Evolutionary conservation across 805 yeast species (phyloP).

Genomic region (Kodamaea hsintzibuensis): DNA sequence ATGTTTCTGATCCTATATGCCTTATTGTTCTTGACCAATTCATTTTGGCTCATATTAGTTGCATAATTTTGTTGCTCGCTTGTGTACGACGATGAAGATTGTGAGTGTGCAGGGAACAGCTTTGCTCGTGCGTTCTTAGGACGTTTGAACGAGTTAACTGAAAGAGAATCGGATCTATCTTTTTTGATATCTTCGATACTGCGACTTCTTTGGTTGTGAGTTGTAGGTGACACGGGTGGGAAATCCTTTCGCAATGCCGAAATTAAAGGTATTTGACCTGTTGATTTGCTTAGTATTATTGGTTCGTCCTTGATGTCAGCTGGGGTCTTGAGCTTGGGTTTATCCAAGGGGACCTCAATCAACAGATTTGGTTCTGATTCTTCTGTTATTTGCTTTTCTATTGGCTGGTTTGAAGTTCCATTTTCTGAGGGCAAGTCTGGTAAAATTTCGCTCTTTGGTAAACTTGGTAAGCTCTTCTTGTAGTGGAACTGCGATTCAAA

Average conservation of each 20-base stretch:
- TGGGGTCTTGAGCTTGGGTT: background rate
- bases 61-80: background rate
- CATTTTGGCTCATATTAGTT: conserved; percentile 19
- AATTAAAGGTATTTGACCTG: background rate
- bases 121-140: background rate
- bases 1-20: conserved; percentile 35
- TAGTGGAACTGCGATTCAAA: conserved; percentile 38
- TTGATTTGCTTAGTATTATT: background rate
- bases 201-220: background rate
- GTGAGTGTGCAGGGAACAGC: background rate
- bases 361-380: background rate
- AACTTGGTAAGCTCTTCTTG: conserved; percentile 25
- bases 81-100: background rate
- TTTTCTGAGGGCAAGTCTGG: background rate
- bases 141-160: background rate
- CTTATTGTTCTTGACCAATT: conserved; percentile 37
- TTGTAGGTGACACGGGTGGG: background rate
- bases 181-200: background rate
- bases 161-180: background rate
- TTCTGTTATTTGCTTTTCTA: background rate
- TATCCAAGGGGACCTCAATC: background rate
- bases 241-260: background rate
- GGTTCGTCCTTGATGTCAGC: background rate
- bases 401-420: background rate
- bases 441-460: conserved; percentile 3